Percentiles rank a stretch among this genome's conserved stretches.
These are phyloP conservation scores for Cornus kousa DNA, from an alignment of 148 eudicot species.

Conservation along the genomic window DNA sequence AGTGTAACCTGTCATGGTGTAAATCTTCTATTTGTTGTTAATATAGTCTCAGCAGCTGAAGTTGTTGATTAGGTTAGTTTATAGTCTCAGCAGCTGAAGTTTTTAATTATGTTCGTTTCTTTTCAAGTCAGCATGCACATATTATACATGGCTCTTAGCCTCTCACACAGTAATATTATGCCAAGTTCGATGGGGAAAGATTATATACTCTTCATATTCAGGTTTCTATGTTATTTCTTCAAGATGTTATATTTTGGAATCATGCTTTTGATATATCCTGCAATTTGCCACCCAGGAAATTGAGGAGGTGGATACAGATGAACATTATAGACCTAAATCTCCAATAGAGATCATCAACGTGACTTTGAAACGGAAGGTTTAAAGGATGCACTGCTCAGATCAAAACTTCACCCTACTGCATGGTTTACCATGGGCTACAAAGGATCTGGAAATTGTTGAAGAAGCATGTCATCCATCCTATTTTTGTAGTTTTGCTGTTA, in stretches of 20 bases:
- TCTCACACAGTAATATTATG: no score
- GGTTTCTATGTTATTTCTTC: not conserved
- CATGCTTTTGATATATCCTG: not conserved
- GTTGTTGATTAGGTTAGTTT: not conserved
- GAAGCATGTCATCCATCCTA: not conserved
- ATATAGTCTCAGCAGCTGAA: not conserved
- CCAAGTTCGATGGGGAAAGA: no score
- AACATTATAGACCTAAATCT: conserved; percentile 81
- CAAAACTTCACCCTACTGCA: not conserved
- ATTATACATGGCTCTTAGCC: no score
- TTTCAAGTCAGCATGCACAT: not conserved
- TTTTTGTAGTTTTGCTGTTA: not conserved
- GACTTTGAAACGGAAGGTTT: conserved; percentile 61
- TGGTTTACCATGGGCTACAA: not conserved
- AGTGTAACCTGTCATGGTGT: not conserved
- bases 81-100: not conserved
- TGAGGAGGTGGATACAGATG: conserved; percentile 94
- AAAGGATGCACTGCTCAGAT: conserved; percentile 3
- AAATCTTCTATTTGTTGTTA: not conserved
- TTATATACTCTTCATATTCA: not conserved
- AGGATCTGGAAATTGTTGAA: not conserved
- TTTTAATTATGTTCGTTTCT: no score
- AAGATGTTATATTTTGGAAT: not conserved
- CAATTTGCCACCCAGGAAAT: conserved; percentile 57
- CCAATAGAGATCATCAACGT: conserved; percentile 68